Evolutionary conservation across 495 filamentous ascomycete species (phyloP), one percentile per base, ranked within the genome.

Genomic region (Sporormia fimetaria): DNA sequence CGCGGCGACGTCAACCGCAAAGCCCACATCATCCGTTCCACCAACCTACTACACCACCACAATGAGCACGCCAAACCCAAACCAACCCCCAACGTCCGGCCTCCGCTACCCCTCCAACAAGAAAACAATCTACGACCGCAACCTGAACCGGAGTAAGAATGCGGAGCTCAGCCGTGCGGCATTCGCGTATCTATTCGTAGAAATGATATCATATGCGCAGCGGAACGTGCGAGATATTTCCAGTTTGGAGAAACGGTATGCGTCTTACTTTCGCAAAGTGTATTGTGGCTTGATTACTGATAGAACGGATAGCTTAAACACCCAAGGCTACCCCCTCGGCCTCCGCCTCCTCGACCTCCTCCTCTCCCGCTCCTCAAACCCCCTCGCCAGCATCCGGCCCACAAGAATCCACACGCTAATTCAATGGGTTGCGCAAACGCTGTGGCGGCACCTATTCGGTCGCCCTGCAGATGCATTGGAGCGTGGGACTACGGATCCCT

Each of bases 161-260:
- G 70, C 82, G 20, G 87, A 96, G 66, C 71, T 90, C 44, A 92
- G 84, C 61, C 80, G 90, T 40, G 77, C 92, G 0, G 83, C 81
- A 60, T 95, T 99, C 62, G 92, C 90, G 22, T 95, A 90, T 57
- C 67, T 99, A 15, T 99, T 99, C 54, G 78, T 75, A 26, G 88
- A 95, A 69, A 94, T 99, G 85, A 87, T 99, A 22, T 78, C 73
- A 53, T 96, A 99, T 61, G 87, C 90, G 29, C 92, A 95, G 57
- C 76, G 78, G 52, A 67, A 81, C 48, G 87, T 94, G 38, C 88
- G 81, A 40, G 86, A 83, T 1, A 93, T 96, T 37, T 78, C 87
- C 55, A 92, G 95, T 60, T 57, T 99, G 10, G 90, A 99, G 61
- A 84, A 84, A 67, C 73, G 83, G 86, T 90, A 57, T 27, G 67